phyloP scores from a whole-genome alignment of 2,329 filamentous ascomycete genomes.

The Talaromyces sp. region DNA sequence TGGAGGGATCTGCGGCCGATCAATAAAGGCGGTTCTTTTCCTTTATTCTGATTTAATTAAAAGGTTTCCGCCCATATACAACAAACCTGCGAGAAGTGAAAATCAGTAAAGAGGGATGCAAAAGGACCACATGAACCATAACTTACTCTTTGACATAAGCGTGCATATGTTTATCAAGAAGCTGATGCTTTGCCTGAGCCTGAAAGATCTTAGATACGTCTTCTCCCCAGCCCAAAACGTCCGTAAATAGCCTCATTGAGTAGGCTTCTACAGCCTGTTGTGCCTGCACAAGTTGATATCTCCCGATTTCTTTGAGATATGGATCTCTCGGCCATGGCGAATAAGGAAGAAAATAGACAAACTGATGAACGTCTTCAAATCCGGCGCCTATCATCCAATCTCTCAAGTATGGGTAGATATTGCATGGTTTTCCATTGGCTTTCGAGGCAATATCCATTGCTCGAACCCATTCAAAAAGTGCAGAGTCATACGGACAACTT shows the following conservation, averaged over 20 bases:
- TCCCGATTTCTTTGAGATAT: conserved; percentile 18
- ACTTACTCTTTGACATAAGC: conserved; percentile 23
- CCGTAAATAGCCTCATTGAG: conserved; percentile 20
- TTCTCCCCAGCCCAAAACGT: conserved; percentile 22
- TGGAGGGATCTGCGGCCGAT: too few relatives aligned
- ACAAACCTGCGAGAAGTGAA: too few relatives aligned
- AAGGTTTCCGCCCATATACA: too few relatives aligned
- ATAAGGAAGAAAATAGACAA: conserved; percentile 19
- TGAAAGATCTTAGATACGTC: conserved; percentile 21
- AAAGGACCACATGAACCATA: not conserved
- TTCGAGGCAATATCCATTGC: conserved; percentile 23
- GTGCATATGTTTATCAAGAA: conserved; percentile 20
- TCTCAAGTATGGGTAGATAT: conserved; percentile 28
- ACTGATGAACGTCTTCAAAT: conserved; percentile 17
- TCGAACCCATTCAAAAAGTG: conserved; percentile 26
- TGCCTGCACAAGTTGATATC: conserved; percentile 18
- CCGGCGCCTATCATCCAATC: conserved; percentile 30
- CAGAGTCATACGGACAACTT: conserved; percentile 15
- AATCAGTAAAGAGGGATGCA: too few relatives aligned
- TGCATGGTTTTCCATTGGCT: conserved; percentile 25
- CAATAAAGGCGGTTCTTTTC: too few relatives aligned
- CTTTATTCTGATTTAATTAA: too few relatives aligned
- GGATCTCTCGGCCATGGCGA: conserved; percentile 23
- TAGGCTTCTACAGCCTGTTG: conserved; percentile 25
- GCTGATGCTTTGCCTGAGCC: conserved; percentile 19